Evolutionary conservation across 2,329 filamentous ascomycete genomes (phyloP).

Genomic region (Hymenoscyphus linearis): DNA sequence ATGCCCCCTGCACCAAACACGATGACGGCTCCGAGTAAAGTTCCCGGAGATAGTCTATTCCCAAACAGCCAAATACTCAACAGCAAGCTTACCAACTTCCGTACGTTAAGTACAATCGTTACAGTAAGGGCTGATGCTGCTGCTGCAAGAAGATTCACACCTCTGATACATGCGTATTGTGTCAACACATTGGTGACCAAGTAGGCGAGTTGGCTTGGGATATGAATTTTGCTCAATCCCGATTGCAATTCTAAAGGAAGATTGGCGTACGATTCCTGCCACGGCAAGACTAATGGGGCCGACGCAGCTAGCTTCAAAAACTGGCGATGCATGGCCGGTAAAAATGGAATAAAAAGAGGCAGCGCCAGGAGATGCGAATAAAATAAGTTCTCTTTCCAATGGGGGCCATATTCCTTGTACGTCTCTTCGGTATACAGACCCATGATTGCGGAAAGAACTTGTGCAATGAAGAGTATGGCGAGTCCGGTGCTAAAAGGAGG

Average conservation of each 20-base stretch:
- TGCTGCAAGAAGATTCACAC: slow-evolving; percentile 89
- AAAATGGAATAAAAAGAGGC: slow-evolving; percentile 69
- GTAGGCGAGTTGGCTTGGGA: slow-evolving; percentile 68
- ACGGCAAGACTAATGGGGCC: slow-evolving; percentile 48
- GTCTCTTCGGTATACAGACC: slow-evolving; percentile 91
- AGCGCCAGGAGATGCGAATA: slow-evolving; percentile 78
- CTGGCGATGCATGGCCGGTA: slow-evolving; percentile 59
- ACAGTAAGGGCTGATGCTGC: slow-evolving; percentile 88
- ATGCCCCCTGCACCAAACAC: slow-evolving; percentile 89
- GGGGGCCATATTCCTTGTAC: slow-evolving; percentile 77
- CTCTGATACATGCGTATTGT: slow-evolving; percentile 91
- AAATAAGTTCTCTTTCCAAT: slow-evolving; percentile 95
- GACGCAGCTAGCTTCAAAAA: slow-evolving; percentile 60
- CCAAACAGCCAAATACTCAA: slow-evolving; percentile 94
- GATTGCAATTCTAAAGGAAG: slow-evolving; percentile 37
- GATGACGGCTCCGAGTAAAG: slow-evolving; percentile 72
- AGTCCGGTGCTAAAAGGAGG: slow-evolving; percentile 64
- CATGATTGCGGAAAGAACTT: slow-evolving; percentile 88
- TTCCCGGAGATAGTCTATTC: slow-evolving; percentile 70
- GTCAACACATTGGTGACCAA: slow-evolving; percentile 76
- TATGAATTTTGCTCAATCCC: slow-evolving; percentile 31
- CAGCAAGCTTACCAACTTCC: slow-evolving; percentile 86
- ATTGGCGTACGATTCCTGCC: slow-evolving; percentile 22
- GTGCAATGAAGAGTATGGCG: slow-evolving; percentile 76
- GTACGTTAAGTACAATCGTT: slow-evolving; percentile 91